Base-by-base conservation (phyloP, 768 basidiomycete genomes). In the Russula sp. region DNA sequence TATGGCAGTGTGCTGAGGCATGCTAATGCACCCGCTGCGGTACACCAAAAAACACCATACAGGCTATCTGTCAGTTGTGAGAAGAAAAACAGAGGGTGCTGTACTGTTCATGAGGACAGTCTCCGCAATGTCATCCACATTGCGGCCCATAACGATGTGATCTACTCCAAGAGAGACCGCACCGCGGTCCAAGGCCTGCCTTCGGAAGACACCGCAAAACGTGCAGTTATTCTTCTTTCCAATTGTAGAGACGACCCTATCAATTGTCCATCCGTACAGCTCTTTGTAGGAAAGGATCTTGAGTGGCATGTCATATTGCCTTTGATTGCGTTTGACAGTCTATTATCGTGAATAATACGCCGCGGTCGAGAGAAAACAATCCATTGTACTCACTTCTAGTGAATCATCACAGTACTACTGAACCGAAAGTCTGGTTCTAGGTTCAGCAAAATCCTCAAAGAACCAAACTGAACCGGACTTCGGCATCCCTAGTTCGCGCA, bases 221-320 rank as follows among this genome's bases (percentile, higher is more conserved):
- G 97, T 99, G 74, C 97, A 99, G 69, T 98, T 99, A 69, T 97
- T 98, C 80, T 97, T 97, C 76, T 84, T 85, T 36, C 97, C 97
- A 29, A 98, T 84, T 72, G 25, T 95, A 86, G 86, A 81, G 49
- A 99, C 97, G 59, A 99, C 91, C 16, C 84, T 81, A 68, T 99
- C 97, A 95, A 99, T 99, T 2, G 96, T 98, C 96, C 97, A 98
- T 18, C 97, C 97, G 67, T 98, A 99, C 6, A 98, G 81, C 69
- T 98, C 95, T 64, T 93, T 86, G 66, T 99, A 99, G 1, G 91
- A 92, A 29, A 98, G 79, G 59, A 99, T 98, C 76, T 96, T 97
- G 42, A 99, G 82, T 0, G 96, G 95, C 74, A 98, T 87, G 49
- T 86, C 81, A 71, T 99, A 98, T 74, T 99, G 95, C 61, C 88